These are phyloP conservation scores for Penicillium occitanis DNA, from an alignment of 2,329 filamentous ascomycete species.

Conservation along the genomic window DNA sequence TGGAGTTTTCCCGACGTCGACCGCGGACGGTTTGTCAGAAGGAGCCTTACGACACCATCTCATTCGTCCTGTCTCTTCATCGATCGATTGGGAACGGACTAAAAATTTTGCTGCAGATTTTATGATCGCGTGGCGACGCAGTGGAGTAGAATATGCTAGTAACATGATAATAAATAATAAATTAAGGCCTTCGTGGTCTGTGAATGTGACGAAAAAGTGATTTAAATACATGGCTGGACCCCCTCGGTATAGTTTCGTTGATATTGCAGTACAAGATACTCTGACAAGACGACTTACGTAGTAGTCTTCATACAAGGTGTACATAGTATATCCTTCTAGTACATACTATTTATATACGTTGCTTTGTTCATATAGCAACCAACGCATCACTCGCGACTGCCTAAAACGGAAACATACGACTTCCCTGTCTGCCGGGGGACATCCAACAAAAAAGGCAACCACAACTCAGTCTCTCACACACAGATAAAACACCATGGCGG, in stretches of 20 bases:
- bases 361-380: not conserved
- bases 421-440: conserved; percentile 1
- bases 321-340: not conserved
- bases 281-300: not conserved
- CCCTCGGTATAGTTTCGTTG: not conserved
- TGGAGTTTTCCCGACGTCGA: not conserved
- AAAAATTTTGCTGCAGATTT: not conserved
- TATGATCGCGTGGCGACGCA: not conserved
- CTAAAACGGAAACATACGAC: not conserved
- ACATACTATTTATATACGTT: not conserved
- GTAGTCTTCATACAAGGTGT: not conserved
- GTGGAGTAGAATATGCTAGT: not conserved
- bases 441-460: not conserved
- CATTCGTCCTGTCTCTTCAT: not conserved
- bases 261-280: not conserved
- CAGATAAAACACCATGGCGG: not conserved
- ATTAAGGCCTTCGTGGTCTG: not conserved
- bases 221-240: not conserved
- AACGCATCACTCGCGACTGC: not conserved
- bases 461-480: not conserved
- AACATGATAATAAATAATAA: not conserved
- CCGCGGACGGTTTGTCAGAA: not conserved
- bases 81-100: not conserved
- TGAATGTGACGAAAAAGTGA: not conserved
- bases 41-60: not conserved